Evolutionary conservation across 2,329 filamentous ascomycete genomes (phyloP), one percentile per base, ranked within the genome.

Genomic region (Bimuria novae-zelandiae): DNA sequence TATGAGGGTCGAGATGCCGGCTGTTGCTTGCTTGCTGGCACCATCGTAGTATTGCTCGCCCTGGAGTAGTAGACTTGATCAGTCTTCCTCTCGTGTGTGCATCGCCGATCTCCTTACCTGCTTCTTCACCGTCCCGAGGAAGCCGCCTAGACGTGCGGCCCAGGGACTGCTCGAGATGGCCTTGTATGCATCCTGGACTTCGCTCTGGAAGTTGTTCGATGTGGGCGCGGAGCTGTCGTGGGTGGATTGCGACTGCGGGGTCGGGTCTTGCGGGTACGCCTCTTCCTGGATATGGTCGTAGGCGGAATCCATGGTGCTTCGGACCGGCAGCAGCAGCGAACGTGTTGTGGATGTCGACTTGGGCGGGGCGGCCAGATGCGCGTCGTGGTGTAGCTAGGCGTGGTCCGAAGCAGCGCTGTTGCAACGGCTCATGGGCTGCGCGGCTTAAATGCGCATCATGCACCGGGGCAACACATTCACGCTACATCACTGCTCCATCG

Each of bases 241-340:
- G 59, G 80, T 77, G 30, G 64, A 70, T 32, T 78, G 77, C 59
- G 79, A 75, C 61, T 82, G 80, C 47, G 76, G 73, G 29, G 67
- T 55, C 27, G 72, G 63, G 56, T 84, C 79, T 54, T 79, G 71
- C 4, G 78, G 74, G 22, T 77, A 76, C 63, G 90, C 83, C 73
- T 94, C 88, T 78, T 96, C 91, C 72, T 91, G 87, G 67, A 97
- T 96, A 75, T 96, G 92, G 71, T 99, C 94, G 82, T 97, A 99
- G 39, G 92, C 92, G 69, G 95, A 82, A 84, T 99, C 94, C 94
- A 99, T 97, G 47, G 43, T 58, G 27, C 46, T 47, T 52, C 25
- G 21, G 43, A 19, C 30, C 21, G 40, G 35, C 54, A 23, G 41
- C 3, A 14, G 17, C 17, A n/a, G 25, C 12, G 12, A 33, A 29